These are phyloP conservation scores for Trichothecium roseum DNA, from an alignment of 2,329 filamentous ascomycete species.

Conservation along the genomic window DNA sequence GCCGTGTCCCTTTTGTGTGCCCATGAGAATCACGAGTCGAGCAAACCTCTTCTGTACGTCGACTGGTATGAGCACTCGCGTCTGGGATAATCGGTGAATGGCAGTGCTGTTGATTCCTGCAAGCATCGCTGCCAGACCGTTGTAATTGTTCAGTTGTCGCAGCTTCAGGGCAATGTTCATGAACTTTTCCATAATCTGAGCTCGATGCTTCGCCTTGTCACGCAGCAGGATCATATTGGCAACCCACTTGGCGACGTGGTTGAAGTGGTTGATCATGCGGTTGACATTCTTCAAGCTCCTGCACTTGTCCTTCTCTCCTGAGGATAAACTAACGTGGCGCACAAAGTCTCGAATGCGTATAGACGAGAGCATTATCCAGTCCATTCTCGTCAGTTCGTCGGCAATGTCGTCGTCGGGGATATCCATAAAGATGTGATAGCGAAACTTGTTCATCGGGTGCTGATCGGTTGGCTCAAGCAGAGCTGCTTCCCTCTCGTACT, in stretches of 20 bases:
- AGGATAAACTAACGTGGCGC: constrained; percentile 72
- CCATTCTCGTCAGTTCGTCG: constrained; percentile 84
- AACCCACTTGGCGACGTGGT: constrained; percentile 74
- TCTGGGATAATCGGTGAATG: constrained; percentile 74
- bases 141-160: constrained; percentile 92
- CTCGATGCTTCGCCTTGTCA: constrained; percentile 92
- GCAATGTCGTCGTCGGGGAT: constrained; percentile 77
- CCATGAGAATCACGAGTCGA: constrained; percentile 83
- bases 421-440: constrained; percentile 87
- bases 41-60: constrained; percentile 76
- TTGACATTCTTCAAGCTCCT: constrained; percentile 77
- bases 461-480: constrained; percentile 60
- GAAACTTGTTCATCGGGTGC: constrained; percentile 66
- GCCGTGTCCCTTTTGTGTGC: constrained; percentile 82
- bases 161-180: constrained; percentile 83
- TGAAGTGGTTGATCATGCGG: constrained; percentile 89
- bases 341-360: constrained; percentile 90
- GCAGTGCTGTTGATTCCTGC: constrained; percentile 85
- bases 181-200: constrained; percentile 86
- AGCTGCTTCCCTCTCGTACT: constrained; percentile 70
- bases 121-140: constrained; percentile 85
- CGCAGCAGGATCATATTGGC: constrained; percentile 76
- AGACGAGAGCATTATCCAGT: constrained; percentile 97
- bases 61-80: constrained; percentile 61
- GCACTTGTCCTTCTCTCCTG: constrained; percentile 62